Conservation (phyloP, 495 filamentous ascomycete genomes). For the Collariella sp. region DNA sequence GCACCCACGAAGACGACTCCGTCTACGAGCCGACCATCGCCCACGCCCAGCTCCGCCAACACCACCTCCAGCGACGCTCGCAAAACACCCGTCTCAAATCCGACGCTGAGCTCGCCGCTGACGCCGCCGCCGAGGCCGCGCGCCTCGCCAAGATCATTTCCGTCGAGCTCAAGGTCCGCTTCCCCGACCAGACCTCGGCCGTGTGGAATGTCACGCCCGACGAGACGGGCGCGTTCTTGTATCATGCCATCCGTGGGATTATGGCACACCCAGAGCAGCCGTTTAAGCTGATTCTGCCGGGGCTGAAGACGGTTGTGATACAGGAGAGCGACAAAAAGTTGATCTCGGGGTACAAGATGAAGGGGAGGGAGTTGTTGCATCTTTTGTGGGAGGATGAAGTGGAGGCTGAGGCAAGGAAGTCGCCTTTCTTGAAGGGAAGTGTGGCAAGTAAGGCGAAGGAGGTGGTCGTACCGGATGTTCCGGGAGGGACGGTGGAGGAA, state of each 20-base stretch:
- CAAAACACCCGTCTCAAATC: constrained; percentile 63
- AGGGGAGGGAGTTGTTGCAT: constrained; percentile 62
- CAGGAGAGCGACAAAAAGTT: constrained; percentile 43
- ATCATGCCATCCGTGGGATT: constrained; percentile 52
- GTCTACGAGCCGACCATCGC: constrained; percentile 79
- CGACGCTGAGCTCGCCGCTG: constrained; percentile 55
- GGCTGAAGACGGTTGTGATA: constrained; percentile 25
- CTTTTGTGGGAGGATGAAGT: constrained; percentile 64
- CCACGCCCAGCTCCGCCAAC: constrained; percentile 76
- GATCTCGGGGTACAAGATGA: constrained; percentile 62
- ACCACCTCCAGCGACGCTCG: constrained; percentile 51
- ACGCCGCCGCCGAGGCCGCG: constrained; percentile 49
- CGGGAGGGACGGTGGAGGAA: constrained; percentile 37
- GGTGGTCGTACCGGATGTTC: constrained; percentile 43
- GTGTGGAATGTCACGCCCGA: constrained; percentile 52
- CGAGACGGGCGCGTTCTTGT: constrained; percentile 57
- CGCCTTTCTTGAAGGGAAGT: constrained; percentile 56
- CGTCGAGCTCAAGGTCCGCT: constrained; percentile 72
- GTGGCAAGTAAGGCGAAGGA: constrained; percentile 58
- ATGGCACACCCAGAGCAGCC: constrained; percentile 40
- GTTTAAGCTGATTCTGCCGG: constrained; percentile 42
- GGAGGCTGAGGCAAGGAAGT: constrained; percentile 37
- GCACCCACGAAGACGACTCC: constrained; percentile 52
- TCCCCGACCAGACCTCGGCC: constrained; percentile 72
- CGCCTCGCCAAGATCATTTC: constrained; percentile 54